These are phyloP conservation scores for Candida silvicultrix DNA, from an alignment of 805 yeast genomes.

Conservation along the genomic window DNA sequence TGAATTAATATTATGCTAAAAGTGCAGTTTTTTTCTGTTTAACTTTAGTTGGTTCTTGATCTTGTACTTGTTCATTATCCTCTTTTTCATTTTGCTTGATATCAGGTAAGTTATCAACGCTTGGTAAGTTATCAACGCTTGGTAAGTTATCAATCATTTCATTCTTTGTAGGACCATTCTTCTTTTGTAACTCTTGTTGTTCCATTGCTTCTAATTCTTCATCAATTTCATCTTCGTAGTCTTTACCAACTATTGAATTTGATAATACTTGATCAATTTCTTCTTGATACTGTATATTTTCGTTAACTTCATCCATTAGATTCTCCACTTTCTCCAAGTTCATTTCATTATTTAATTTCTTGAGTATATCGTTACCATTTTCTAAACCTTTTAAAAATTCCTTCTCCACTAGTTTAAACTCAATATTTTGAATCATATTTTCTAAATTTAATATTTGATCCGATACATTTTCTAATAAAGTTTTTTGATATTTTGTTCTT, in stretches of 20 bases:
- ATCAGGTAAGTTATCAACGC: slow-evolving; percentile 13
- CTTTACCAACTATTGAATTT: slow-evolving; percentile 26
- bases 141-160: slow-evolving; percentile 16
- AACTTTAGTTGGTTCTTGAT: slow-evolving; percentile 1
- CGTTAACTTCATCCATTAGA: slow-evolving; percentile 78
- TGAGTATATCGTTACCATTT: slow-evolving; percentile 75
- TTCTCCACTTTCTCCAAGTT: slow-evolving; percentile 72
- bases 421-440: slow-evolving; percentile 70
- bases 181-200: slow-evolving; percentile 30
- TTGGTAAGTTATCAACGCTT: slow-evolving; percentile 18
- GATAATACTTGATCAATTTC: slow-evolving; percentile 54
- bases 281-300: slow-evolving; percentile 72
- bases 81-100: slow-evolving; percentile 10
- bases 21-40: slow-evolving; percentile 14
- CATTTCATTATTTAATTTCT: slow-evolving; percentile 72
- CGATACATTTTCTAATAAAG: slow-evolving; percentile 61
- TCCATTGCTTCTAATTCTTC: slow-evolving; percentile 51
- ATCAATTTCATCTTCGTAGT: slow-evolving; percentile 55
- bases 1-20: slow-evolving; percentile 8
- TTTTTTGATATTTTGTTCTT: slow-evolving; percentile 77
- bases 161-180: background rate
- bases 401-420: slow-evolving; percentile 82
- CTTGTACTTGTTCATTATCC: slow-evolving; percentile 14
- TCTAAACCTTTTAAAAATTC: slow-evolving; percentile 77
- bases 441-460: slow-evolving; percentile 78